Evolutionary conservation across 78 protist species (phyloP), one percentile per base, ranked within the genome.

Genomic region (Paratrimastix pyriformis): DNA sequence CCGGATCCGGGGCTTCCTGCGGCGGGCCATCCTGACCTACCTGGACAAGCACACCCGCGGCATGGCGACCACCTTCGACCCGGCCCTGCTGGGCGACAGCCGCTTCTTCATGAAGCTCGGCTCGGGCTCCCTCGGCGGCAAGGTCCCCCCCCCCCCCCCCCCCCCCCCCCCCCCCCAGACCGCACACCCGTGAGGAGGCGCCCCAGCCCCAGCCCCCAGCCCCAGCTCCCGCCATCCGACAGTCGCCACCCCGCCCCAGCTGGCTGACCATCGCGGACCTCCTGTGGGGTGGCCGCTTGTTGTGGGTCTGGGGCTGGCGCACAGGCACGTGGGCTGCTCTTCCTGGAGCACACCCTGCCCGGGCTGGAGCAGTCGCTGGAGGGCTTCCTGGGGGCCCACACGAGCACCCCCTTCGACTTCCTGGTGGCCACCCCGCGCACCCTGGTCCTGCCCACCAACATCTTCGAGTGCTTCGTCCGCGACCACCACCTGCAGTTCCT

Each of bases 321-420:
- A n/a, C n/a, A n/a, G n/a, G 68, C 68, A 26, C 68, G 68, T 35
- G 68, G 68, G 68, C 68, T 62, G 29, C 68, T 62, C 39, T 62
- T 62, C 68, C 37, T 62, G 39, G 68, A 62, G 68, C 11, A 21
- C 24, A 11, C 21, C 42, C 68, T 62, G 42, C 42, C 68, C 68
- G 18, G 15, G 42, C 29, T 15, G 21, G 21, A 15, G 37, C 68
- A 62, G 42, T 15, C 15, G 26, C 21, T 62, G 26, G 68, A 15
- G 13, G 68, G 68, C 11, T 62, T n/a, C n/a, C n/a, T n/a, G n/a
- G n/a, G n/a, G n/a, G n/a, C n/a, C n/a, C n/a, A n/a, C n/a, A n/a
- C n/a, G n/a, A n/a, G n/a, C n/a, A 62, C 68, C 15, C 15, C 68
- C 42, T 62, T 21, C 68, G 68, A 33, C 68, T 62, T n/a, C n/a